Percentiles rank a stretch among this genome's conserved stretches.
phyloP scores from a whole-genome alignment of 371 early-diverging fungal genomes.

The Mortierella sp. region DNA sequence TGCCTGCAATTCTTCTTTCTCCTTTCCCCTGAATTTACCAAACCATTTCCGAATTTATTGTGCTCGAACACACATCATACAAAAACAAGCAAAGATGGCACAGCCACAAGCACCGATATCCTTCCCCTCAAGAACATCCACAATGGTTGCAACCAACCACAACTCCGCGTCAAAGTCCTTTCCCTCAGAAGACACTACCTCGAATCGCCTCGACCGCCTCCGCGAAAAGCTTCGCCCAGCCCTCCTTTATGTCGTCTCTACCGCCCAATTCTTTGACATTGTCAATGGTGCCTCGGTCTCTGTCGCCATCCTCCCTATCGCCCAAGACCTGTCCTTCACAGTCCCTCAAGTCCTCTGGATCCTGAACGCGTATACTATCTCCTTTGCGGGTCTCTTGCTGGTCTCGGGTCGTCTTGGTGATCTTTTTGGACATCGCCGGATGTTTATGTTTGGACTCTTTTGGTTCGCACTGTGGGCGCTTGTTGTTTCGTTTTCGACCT shows the following conservation, averaged over 20 bases:
- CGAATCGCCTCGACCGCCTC: background rate
- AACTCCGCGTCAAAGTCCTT: background rate
- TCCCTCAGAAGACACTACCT: background rate
- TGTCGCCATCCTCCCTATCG: conserved; percentile 49
- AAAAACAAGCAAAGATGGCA: background rate
- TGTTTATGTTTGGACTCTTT: conserved; percentile 53
- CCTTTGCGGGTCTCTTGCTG: conserved; percentile 52
- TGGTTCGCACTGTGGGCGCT: conserved; percentile 50
- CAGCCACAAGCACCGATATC: background rate
- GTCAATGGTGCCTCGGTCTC: conserved; percentile 55
- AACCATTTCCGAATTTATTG: background rate
- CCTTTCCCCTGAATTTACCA: background rate
- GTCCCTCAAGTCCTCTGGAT: conserved; percentile 43
- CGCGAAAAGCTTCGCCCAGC: conserved; percentile 20
- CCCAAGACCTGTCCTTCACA: conserved; percentile 32
- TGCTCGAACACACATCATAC: background rate
- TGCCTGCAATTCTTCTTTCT: too few species aligned
- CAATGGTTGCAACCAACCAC: conserved; percentile 1
- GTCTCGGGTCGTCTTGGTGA: conserved; percentile 44
- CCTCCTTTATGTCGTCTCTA: conserved; percentile 45
- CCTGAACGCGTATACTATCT: conserved; percentile 49
- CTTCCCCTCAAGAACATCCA: background rate
- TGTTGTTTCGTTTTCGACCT: conserved; percentile 39
- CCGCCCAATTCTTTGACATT: conserved; percentile 51
- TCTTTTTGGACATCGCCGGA: conserved; percentile 43